Conservation (phyloP, 495 filamentous ascomycete genomes). For the Aspergillus avenaceus region DNA sequence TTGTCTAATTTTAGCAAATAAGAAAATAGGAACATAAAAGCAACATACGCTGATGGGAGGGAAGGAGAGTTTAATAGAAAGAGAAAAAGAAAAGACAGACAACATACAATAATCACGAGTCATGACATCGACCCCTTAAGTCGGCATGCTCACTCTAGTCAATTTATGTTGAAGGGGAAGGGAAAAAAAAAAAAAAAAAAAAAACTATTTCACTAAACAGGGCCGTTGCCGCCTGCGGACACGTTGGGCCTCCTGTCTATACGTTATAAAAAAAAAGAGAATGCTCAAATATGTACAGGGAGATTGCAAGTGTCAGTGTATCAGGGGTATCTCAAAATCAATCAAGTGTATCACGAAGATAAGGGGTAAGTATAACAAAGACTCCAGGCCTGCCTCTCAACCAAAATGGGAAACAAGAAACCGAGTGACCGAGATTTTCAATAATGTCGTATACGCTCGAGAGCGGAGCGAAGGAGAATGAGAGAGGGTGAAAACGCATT, state of each 20-base stretch:
- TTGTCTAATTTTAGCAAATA: background rate
- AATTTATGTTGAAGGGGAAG: no score
- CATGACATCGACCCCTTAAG: background rate
- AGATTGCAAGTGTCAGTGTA: constrained; percentile 31
- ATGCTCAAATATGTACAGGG: constrained; percentile 37
- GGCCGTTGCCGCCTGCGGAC: constrained; percentile 15
- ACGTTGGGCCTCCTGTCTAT: constrained; percentile 20
- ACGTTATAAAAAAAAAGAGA: constrained; percentile 18
- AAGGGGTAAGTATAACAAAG: constrained; percentile 7
- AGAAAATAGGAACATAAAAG: background rate
- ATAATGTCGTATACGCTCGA: background rate
- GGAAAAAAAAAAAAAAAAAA: no score
- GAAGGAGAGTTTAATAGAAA: no score
- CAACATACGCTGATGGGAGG: no score
- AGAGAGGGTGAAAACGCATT: background rate
- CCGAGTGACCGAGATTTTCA: background rate
- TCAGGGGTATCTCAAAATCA: constrained; percentile 36
- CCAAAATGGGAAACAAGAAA: background rate
- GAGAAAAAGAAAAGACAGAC: no score
- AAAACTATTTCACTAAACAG: constrained; percentile 1
- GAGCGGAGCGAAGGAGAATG: background rate
- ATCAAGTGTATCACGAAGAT: constrained; percentile 9
- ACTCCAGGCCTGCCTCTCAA: constrained; percentile 7
- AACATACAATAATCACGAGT: background rate
- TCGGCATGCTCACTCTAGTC: background rate